These are phyloP conservation scores for Venturia effusa DNA, from an alignment of 2,329 filamentous ascomycete genomes.

Conservation along the genomic window DNA sequence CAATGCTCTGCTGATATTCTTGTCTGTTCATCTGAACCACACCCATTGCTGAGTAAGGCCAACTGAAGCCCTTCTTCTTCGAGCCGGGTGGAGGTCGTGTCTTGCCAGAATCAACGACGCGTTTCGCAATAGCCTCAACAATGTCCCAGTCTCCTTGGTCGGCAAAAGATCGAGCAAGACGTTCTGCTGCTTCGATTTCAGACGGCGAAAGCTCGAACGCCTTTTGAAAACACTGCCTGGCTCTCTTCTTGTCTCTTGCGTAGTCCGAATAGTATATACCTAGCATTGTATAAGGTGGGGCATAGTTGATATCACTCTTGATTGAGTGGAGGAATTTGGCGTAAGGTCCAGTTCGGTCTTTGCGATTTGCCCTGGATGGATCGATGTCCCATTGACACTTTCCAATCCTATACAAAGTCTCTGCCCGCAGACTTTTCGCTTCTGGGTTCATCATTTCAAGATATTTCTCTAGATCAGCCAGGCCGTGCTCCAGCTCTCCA, in stretches of 20 bases:
- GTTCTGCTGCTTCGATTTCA: constrained; percentile 78
- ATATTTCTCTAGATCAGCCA: constrained; percentile 59
- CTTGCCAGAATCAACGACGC: constrained; percentile 90
- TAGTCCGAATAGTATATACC: constrained; percentile 90
- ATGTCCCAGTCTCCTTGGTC: constrained; percentile 91
- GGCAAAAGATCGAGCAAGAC: constrained; percentile 76
- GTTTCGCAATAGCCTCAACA: constrained; percentile 82
- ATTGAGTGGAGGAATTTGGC: constrained; percentile 71
- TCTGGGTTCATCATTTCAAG: constrained; percentile 36
- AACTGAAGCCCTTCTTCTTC: constrained; percentile 85
- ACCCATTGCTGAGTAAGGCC: constrained; percentile 89
- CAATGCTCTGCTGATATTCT: constrained; percentile 77
- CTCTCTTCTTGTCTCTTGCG: constrained; percentile 72
- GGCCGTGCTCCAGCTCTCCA: constrained; percentile 60
- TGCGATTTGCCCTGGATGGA: constrained; percentile 60
- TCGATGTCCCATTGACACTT: constrained; percentile 81
- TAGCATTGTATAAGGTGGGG: constrained; percentile 82
- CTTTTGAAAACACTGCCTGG: constrained; percentile 90
- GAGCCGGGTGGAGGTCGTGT: constrained; percentile 84
- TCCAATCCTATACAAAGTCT: constrained; percentile 78
- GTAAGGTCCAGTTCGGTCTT: constrained; percentile 73
- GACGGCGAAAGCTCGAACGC: constrained; percentile 84
- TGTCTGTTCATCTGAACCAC: constrained; percentile 92
- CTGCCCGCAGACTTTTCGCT: constrained; percentile 62
- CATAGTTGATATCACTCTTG: constrained; percentile 77